Evolutionary conservation across 1,284 basidiomycete species (phyloP), one percentile per base, ranked within the genome.

Genomic region (Gastroboletus turbinatus): DNA sequence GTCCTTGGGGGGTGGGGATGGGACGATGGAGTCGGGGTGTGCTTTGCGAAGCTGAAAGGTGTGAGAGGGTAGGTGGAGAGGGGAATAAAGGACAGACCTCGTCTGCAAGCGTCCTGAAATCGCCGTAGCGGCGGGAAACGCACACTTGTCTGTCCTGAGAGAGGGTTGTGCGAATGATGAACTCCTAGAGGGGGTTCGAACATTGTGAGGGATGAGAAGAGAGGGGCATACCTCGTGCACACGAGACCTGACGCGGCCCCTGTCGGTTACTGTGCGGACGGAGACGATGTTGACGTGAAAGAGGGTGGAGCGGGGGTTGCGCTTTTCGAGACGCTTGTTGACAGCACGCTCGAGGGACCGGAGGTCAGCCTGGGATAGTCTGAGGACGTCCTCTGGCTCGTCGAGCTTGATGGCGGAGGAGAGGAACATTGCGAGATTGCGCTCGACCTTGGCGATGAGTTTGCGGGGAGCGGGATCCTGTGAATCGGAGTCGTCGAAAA

Each of bases 101-200:
- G 52, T 88, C 82, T 1, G 88, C 86, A 19, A 98, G 80, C 4
- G 93, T 89, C 65, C 80, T 88, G 73, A 99, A 98, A 69, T 99
- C 96, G 14, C 96, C 96, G 69, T 99, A 96, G 60, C 97, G 81
- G 56, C 97, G 82, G 1, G 94, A 92, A 3, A 98, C 96, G 69
- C 85, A 95, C 5, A 94, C 82, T 62, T 97, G 94, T 2, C 79
- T 79, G 58, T 82, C 81, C 13, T 84, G 81, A 4, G 85, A 81
- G 33, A 93, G 80, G 14, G 88, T 82, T 0, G 96, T 99, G 30
- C 93, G 85, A 36, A 99, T 87, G 65, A 99, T 86, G 71, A 99
- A 99, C 78, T 98, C 96, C 90, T 95, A 65, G 17, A 4, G 44
- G 11, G 21, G 39, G 44, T 29, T 46, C 5, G 42, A 50, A 59